Percentiles rank a stretch among this genome's conserved stretches.
Conservation (phyloP, 2,329 filamentous ascomycete species). For the Aspergillus arachidicola region DNA sequence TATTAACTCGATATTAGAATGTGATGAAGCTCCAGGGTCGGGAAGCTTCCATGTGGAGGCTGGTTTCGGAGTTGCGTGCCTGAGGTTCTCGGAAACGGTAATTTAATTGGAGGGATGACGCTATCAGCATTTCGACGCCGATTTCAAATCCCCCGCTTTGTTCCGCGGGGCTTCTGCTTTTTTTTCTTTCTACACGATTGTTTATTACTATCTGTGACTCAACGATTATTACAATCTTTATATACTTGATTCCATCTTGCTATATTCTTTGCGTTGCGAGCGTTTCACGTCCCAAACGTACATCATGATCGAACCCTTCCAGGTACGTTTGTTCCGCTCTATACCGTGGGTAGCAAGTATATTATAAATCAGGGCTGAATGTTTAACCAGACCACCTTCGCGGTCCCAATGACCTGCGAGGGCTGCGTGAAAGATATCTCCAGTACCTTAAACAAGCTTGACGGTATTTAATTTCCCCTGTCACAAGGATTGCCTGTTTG, state of each 20-base stretch:
- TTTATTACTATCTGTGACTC: neutral
- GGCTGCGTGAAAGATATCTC: constrained; percentile 86
- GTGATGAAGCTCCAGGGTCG: neutral
- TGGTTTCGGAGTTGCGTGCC: neutral
- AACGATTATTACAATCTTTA: neutral
- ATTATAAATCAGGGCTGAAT: constrained; percentile 19
- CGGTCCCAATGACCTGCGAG: constrained; percentile 91
- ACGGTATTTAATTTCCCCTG: constrained; percentile 51
- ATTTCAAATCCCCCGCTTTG: constrained; percentile 34
- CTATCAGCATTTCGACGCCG: constrained; percentile 24
- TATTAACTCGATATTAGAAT: neutral
- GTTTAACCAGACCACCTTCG: constrained; percentile 76
- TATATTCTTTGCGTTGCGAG: neutral
- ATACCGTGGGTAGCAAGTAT: neutral
- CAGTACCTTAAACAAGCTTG: constrained; percentile 72
- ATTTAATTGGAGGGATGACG: constrained; percentile 25
- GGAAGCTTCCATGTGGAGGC: neutral
- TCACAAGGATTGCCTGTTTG: neutral
- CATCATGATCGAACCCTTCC: constrained; percentile 50
- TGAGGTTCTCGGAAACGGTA: constrained; percentile 17
- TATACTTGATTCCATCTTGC: constrained; percentile 5
- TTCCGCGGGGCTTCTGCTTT: constrained; percentile 16
- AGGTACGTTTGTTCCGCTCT: constrained; percentile 35
- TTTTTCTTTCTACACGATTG: neutral
- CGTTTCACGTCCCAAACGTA: constrained; percentile 5